Evolutionary conservation across 2,329 filamentous ascomycete species (phyloP), one percentile per base, ranked within the genome.

Genomic region (Bipolaris cookei): DNA sequence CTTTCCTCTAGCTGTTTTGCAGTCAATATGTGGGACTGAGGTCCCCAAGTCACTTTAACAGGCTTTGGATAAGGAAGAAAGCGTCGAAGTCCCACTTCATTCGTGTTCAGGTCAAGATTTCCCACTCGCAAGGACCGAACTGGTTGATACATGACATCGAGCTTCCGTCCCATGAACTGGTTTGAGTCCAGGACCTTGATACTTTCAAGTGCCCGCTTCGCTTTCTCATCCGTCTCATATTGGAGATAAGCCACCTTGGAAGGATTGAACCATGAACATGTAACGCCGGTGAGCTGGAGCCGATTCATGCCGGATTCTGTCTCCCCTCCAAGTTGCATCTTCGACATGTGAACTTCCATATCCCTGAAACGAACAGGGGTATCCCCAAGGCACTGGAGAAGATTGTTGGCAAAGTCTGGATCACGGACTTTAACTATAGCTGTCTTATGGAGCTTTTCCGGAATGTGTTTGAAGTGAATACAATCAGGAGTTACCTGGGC

Each of bases 271-370:
- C 37, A 67, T 35, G 61, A 50, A 54, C 63, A 67, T 16, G 49
- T 38, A 35, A 67, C 61, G 18, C 46, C 32, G 14, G 54, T 51
- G 38, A 67, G 63, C 47, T 67, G 64, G 6, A 67, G 53, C 1
- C 61, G 57, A 54, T 65, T 67, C n/a, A 39, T 56, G 18, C n/a
- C n/a, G n/a, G n/a, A n/a, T n/a, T n/a, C n/a, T n/a, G n/a, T n/a
- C n/a, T n/a, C n/a, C n/a, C n/a, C n/a, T n/a, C n/a, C n/a, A n/a
- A n/a, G n/a, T n/a, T n/a, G n/a, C n/a, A n/a, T n/a, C n/a, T n/a
- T n/a, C n/a, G n/a, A n/a, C n/a, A n/a, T n/a, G n/a, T n/a, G n/a
- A n/a, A n/a, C n/a, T n/a, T n/a, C n/a, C n/a, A n/a, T n/a, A n/a
- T n/a, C n/a, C n/a, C n/a, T n/a, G n/a, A n/a, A n/a, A n/a, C n/a